phyloP scores from a whole-genome alignment of 176 grass and related monocot species.

The Bothriochloa decipiens region DNA sequence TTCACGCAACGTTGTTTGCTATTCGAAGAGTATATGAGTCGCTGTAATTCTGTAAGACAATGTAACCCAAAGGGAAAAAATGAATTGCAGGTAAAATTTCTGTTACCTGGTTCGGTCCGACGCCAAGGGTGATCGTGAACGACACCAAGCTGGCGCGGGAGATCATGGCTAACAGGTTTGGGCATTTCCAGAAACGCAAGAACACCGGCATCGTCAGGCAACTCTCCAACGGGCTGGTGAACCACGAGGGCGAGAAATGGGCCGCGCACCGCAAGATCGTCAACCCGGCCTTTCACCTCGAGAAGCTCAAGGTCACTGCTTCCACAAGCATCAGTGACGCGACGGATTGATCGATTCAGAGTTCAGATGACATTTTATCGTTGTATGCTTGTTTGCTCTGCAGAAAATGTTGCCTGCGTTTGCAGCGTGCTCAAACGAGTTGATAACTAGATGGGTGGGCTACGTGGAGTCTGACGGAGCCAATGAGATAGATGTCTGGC shows the following conservation, averaged over 20 bases:
- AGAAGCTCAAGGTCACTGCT: conserved; percentile 55
- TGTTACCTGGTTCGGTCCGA: conserved; percentile 47
- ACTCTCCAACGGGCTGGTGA: conserved; percentile 12
- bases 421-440: conserved; percentile 30
- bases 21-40: background rate
- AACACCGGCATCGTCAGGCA: background rate
- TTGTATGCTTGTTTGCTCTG: background rate
- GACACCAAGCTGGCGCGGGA: conserved; percentile 51
- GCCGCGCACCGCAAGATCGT: conserved; percentile 64
- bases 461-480: conserved; percentile 14
- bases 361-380: background rate
- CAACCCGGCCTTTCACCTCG: conserved; percentile 72
- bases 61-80: background rate
- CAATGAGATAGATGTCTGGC: conserved; percentile 65
- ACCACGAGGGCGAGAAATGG: conserved; percentile 69
- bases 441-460: conserved; percentile 47
- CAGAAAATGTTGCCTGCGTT: conserved; percentile 68
- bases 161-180: conserved; percentile 54
- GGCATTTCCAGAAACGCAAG: conserved; percentile 31
- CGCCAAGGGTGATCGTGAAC: conserved; percentile 39
- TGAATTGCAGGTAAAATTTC: conserved; percentile 53
- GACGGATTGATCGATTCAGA: background rate
- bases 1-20: background rate
- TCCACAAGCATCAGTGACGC: background rate
- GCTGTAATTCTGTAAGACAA: background rate